Evolutionary conservation across 2,329 filamentous ascomycete species (phyloP), one percentile per base, ranked within the genome.

Genomic region (Thelonectria blattea): DNA sequence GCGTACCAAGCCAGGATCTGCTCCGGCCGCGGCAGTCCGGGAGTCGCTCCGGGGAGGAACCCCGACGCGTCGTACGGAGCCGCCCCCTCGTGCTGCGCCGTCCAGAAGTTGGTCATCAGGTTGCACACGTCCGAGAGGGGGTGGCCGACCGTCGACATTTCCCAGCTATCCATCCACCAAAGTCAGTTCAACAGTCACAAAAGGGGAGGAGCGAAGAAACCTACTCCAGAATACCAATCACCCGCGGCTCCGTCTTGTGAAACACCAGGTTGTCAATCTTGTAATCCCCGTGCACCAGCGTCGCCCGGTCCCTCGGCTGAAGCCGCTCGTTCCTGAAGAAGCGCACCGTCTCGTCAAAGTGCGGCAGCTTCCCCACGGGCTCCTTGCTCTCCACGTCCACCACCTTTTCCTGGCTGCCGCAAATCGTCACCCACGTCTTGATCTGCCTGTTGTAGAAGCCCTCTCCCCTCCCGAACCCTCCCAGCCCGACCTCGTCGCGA

Each of bases 71-170:
- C 77, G 55, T 66, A 60, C 17, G 67, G 65, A 7, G 65, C 58
- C 9, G 68, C 62, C 22, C 62, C 68, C 11, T 65, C 52, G 34
- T 68, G 52, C 52, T 71, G 67, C 34, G 76, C 73, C 52, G 73
- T 73, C 71, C 75, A 79, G 68, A 78, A 80, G 52, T 75, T 77
- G 56, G 71, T 79, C 52, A 80, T 64, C 17, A 98, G 81, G 77
- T 98, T 98, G 75, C 89, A 88, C 42, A 98, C 81, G 74, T 99
- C 95, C 6, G 91, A 94, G 20, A 98, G 85, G 1, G 95, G 95
- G 75, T 99, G 94, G n/a, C 95, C 95, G 56, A 97, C 89, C 0
- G 95, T 98, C 37, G 92, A 93, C 92, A 99, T 97, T 80, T 98
- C 95, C 94, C 94, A 98, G 79, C 85, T 87, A 70, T 72, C 39